Conservation (phyloP, 495 filamentous ascomycete genomes). For the Pyronema domesticum region DNA sequence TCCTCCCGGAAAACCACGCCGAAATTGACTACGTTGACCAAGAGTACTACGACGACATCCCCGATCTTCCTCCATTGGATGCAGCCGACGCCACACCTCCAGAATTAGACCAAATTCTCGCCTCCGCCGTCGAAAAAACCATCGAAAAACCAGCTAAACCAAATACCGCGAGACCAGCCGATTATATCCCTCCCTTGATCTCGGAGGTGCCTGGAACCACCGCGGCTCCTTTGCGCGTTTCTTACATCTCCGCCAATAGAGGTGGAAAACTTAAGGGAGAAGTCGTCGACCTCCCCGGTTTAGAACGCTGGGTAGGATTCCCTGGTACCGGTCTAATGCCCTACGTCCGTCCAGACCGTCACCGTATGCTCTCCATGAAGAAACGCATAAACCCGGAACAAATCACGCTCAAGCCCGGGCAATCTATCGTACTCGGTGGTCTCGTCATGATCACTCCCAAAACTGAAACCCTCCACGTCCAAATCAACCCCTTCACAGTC, state of each 20-base stretch:
- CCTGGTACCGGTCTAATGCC: slow-evolving; percentile 39
- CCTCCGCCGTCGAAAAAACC: no score
- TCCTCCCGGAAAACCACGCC: slow-evolving; percentile 6
- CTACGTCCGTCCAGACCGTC: slow-evolving; percentile 46
- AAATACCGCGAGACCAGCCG: no score
- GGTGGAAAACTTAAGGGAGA: slow-evolving; percentile 56
- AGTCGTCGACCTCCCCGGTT: slow-evolving; percentile 81
- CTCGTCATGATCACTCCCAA: slow-evolving; percentile 74
- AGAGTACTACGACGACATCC: no score
- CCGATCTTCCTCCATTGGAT: no score
- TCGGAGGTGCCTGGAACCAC: slow-evolving; percentile 85
- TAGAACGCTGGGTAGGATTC: slow-evolving; percentile 39
- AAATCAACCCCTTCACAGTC: slow-evolving; percentile 54
- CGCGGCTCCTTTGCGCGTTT: slow-evolving; percentile 76
- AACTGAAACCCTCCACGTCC: slow-evolving; percentile 40
- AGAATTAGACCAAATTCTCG: slow-evolving; percentile 16
- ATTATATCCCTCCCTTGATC: slow-evolving; percentile 43
- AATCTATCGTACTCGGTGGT: slow-evolving; percentile 72
- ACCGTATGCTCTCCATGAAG: slow-evolving; percentile 55
- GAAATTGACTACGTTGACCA: no score
- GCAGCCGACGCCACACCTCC: neutral
- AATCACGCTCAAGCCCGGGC: slow-evolving; percentile 48
- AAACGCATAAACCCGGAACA: slow-evolving; percentile 49
- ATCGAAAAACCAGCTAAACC: no score
- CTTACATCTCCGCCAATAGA: slow-evolving; percentile 34